Percentiles rank a stretch among this genome's conserved stretches.
These are phyloP conservation scores for Cercospora nicotianae DNA, from an alignment of 2,329 filamentous ascomycete genomes.

Conservation along the genomic window DNA sequence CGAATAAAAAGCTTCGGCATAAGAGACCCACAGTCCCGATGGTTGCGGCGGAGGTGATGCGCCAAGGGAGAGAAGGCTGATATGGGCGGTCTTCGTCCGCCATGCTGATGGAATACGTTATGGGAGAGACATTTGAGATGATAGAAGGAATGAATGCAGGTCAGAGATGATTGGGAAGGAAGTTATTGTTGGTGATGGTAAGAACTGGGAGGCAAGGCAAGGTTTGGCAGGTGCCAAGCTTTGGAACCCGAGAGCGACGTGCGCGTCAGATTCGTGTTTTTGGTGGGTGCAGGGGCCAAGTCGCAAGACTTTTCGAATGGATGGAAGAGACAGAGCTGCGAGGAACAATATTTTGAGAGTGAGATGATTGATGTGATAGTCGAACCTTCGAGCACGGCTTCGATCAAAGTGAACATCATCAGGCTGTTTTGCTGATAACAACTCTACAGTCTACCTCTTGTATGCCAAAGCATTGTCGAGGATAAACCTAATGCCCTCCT, in stretches of 20 bases:
- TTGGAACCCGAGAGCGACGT: not conserved
- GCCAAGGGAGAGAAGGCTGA: constrained; percentile 66
- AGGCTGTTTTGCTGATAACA: not conserved
- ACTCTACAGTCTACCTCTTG: constrained; percentile 8
- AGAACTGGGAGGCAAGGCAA: not conserved
- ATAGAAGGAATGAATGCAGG: not conserved
- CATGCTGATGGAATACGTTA: constrained; percentile 34
- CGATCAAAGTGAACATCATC: not conserved
- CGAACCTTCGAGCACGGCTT: not conserved
- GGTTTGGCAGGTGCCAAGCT: not conserved
- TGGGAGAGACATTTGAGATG: constrained; percentile 1
- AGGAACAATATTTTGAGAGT: no score
- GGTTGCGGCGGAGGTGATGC: constrained; percentile 68
- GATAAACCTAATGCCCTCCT: constrained; percentile 49
- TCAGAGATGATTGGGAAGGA: not conserved
- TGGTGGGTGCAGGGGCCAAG: not conserved
- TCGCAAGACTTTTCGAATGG: no score
- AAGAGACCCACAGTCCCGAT: constrained; percentile 73
- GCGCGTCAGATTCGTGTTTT: not conserved
- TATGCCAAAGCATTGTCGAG: constrained; percentile 33
- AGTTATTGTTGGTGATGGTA: not conserved
- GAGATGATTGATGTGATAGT: not conserved
- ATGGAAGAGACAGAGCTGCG: no score
- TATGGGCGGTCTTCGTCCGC: constrained; percentile 47
- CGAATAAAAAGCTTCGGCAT: constrained; percentile 72